Evolutionary conservation across 2,329 filamentous ascomycete genomes (phyloP).

Genomic region (Zasmidium cellare): DNA sequence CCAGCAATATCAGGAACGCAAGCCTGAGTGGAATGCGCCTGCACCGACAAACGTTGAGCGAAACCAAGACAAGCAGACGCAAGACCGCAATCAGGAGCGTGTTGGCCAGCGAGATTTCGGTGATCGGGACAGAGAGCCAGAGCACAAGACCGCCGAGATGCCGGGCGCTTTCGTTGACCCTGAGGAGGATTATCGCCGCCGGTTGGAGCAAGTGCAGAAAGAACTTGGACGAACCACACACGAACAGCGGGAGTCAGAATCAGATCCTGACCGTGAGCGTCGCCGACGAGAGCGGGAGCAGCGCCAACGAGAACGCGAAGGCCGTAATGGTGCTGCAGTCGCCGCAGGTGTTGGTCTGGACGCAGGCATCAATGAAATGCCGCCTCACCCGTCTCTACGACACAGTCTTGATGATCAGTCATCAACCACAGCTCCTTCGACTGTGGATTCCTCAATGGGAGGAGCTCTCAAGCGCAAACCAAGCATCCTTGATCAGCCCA

Average conservation of each 20-base stretch:
- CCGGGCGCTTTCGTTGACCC: slow-evolving; percentile 41
- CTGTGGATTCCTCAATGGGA: slow-evolving; percentile 11
- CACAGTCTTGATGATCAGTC: slow-evolving; percentile 29
- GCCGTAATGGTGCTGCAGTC: slow-evolving; percentile 13
- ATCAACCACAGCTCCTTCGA: slow-evolving; percentile 3
- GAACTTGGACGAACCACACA: slow-evolving; percentile 41
- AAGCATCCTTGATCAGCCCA: slow-evolving; percentile 33
- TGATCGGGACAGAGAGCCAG: slow-evolving; percentile 19
- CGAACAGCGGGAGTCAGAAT: slow-evolving; percentile 24
- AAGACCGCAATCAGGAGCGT: slow-evolving; percentile 14
- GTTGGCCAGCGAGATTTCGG: slow-evolving; percentile 19
- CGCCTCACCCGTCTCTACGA: slow-evolving; percentile 18
- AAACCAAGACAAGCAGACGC: slow-evolving; percentile 8
- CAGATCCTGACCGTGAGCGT: slow-evolving; percentile 34
- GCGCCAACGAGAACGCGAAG: slow-evolving; percentile 30
- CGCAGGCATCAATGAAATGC: slow-evolving; percentile 10
- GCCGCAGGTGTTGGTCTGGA: slow-evolving; percentile 17
- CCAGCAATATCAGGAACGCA: slow-evolving; percentile 5
- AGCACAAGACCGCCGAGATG: slow-evolving; percentile 13
- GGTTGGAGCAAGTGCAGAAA: slow-evolving; percentile 48
- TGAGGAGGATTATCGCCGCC: slow-evolving; percentile 53
- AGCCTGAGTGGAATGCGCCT: slow-evolving; percentile 1
- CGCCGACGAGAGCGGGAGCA: slow-evolving; percentile 34
- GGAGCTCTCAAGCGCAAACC: slow-evolving; percentile 27
- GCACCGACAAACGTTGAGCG: neutral